Percentiles rank a stretch among this genome's conserved stretches.
Evolutionary conservation across 2,329 filamentous ascomycete genomes (phyloP).

Genomic region (Fusarium denticulatum): DNA sequence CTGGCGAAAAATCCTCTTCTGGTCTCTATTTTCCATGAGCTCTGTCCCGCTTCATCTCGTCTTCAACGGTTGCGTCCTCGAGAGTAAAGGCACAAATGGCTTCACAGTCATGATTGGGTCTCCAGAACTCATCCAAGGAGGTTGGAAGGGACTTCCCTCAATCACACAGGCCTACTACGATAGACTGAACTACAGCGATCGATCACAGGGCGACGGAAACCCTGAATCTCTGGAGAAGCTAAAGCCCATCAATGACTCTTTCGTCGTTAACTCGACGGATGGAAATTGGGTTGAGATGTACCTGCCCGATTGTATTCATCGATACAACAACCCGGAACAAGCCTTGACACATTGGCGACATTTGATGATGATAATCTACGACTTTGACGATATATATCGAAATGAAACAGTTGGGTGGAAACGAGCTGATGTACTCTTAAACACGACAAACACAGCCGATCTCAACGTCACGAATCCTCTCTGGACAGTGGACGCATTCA

Average conservation of each 20-base stretch:
- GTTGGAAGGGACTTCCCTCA: neutral
- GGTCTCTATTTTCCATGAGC: constrained; percentile 10
- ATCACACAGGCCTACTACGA: neutral
- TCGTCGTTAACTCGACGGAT: neutral
- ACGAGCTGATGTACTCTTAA: constrained; percentile 8
- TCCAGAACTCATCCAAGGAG: neutral
- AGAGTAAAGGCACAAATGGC: constrained; percentile 23
- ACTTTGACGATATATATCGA: neutral
- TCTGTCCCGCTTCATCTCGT: constrained; percentile 22
- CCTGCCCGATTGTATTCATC: neutral
- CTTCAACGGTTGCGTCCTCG: constrained; percentile 17
- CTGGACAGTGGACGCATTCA: neutral
- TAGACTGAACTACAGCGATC: neutral
- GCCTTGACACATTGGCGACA: constrained; percentile 22
- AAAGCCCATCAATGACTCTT: neutral
- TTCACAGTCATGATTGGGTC: constrained; percentile 15
- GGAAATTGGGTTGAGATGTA: neutral
- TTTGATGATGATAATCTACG: constrained; percentile 14
- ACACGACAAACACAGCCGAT: neutral
- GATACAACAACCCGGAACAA: constrained; percentile 11
- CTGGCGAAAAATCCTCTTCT: constrained; percentile 10
- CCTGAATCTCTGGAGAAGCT: neutral
- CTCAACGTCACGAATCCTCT: neutral
- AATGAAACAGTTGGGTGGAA: constrained; percentile 22
- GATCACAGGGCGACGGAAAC: rapidly evolving